Conservation (phyloP, 192 early-diverging fungal species). For the Backusella tuberculispora region DNA sequence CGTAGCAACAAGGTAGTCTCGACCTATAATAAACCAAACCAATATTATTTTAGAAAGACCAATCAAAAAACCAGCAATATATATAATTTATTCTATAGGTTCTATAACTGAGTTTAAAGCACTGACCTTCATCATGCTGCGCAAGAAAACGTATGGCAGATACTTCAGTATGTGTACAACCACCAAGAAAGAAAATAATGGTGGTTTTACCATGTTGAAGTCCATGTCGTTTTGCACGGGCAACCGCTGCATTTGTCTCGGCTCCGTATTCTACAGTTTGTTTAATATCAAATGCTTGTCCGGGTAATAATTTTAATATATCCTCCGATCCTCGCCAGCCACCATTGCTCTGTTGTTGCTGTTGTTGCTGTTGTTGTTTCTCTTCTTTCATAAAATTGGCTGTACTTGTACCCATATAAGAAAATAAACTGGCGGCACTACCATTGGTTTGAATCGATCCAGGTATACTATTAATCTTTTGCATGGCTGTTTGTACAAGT, state of each 20-base stretch:
- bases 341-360: constrained; percentile 23
- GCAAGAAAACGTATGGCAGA: constrained; percentile 89
- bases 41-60: background rate
- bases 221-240: constrained; percentile 35
- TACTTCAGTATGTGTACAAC: constrained; percentile 93
- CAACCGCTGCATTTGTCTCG: constrained; percentile 36
- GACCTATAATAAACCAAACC: constrained; percentile 32
- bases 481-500: constrained; percentile 79
- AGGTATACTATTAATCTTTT: constrained; percentile 31
- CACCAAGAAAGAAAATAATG: constrained; percentile 92
- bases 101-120: background rate
- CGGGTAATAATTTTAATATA: constrained; percentile 75
- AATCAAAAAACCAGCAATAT: background rate
- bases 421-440: constrained; percentile 44
- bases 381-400: constrained; percentile 34
- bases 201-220: constrained; percentile 52
- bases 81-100: background rate
- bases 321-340: constrained; percentile 92
- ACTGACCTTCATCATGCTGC: constrained; percentile 72
- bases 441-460: constrained; percentile 38
- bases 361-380: constrained; percentile 33
- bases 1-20: constrained; percentile 86
- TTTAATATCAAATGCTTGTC: constrained; percentile 78
- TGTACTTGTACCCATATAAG: constrained; percentile 42
- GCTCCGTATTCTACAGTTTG: constrained; percentile 61